A percentile compares a stretch with the other conserved stretches of the same genome.
phyloP scores from a whole-genome alignment of 352 stramenopile species.

The Hyaloperonospora arabidopsidis region DNA sequence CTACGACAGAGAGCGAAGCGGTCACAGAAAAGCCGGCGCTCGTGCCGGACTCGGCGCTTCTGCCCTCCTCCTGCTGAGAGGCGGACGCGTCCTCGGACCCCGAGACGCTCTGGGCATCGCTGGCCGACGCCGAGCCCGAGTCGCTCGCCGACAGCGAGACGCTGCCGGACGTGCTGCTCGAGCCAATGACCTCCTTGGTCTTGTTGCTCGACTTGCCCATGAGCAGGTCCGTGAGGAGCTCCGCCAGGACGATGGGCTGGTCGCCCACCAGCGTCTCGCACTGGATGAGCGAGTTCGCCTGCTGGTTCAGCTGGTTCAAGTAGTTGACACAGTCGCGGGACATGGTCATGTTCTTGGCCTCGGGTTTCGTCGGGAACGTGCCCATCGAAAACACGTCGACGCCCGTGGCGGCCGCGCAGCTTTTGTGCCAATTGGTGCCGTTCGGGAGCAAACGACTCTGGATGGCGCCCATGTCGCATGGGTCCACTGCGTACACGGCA shows the following conservation, averaged over 20 bases:
- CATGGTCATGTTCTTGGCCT: slow-evolving; percentile 38
- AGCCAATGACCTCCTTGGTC: slow-evolving; percentile 26
- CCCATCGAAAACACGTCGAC: slow-evolving; percentile 42
- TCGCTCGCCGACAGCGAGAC: slow-evolving; percentile 15
- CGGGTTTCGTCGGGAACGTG: slow-evolving; percentile 34
- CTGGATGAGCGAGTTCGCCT: slow-evolving; percentile 47
- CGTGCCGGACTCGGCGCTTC: slow-evolving; percentile 7
- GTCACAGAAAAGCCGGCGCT: slow-evolving; percentile 10
- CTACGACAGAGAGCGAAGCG: slow-evolving; percentile 6
- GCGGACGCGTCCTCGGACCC: slow-evolving; percentile 5
- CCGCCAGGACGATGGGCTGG: slow-evolving; percentile 31
- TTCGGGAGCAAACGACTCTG: slow-evolving; percentile 42
- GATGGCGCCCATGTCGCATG: slow-evolving; percentile 47
- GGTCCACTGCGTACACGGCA: slow-evolving; percentile 16
- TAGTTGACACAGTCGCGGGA: slow-evolving; percentile 54
- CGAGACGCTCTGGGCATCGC: slow-evolving; percentile 7
- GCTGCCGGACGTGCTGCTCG: slow-evolving; percentile 25
- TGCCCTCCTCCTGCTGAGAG: background rate
- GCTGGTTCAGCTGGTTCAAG: slow-evolving; percentile 59
- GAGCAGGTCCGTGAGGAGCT: slow-evolving; percentile 41
- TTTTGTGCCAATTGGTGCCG: slow-evolving; percentile 35
- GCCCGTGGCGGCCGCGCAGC: slow-evolving; percentile 27
- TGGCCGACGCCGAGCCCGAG: slow-evolving; percentile 1
- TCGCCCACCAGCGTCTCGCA: slow-evolving; percentile 38
- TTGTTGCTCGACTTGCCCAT: slow-evolving; percentile 56